Evolutionary conservation across 495 filamentous ascomycete genomes (phyloP).

Genomic region (Penicillium odoratum): DNA sequence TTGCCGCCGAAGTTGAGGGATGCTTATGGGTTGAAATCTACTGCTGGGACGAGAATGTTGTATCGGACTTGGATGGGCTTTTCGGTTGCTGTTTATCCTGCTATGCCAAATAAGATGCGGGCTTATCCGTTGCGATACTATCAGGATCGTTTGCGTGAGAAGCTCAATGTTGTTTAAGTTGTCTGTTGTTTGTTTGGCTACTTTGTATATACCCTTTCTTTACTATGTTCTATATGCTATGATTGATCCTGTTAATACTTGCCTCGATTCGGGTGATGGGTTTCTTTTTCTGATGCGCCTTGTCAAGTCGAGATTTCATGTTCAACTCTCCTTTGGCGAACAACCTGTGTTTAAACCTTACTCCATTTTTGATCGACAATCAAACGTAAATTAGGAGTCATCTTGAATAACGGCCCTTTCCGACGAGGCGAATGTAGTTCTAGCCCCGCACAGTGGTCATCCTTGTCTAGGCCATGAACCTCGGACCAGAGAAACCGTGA

Average conservation of each 20-base stretch:
- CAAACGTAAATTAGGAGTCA: no score
- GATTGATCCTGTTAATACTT: not conserved
- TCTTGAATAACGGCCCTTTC: no score
- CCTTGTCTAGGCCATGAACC: no score
- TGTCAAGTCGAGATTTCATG: not conserved
- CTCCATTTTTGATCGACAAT: no score
- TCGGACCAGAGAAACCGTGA: no score
- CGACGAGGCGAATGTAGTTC: no score
- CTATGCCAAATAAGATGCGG: constrained; percentile 33
- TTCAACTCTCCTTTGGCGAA: not conserved
- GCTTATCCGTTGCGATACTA: constrained; percentile 35
- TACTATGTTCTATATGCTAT: constrained; percentile 17
- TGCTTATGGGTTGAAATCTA: constrained; percentile 39
- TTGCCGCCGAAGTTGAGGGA: constrained; percentile 39
- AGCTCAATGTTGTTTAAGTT: constrained; percentile 20
- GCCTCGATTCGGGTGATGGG: no score
- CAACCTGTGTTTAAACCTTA: no score
- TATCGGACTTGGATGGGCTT: constrained; percentile 41
- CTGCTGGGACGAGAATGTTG: constrained; percentile 28
- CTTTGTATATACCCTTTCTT: constrained; percentile 20
- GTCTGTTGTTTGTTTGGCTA: not conserved
- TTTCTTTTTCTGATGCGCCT: not conserved
- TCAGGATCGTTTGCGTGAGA: constrained; percentile 28
- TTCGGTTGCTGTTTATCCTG: constrained; percentile 38
- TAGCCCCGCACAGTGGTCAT: no score